A percentile compares a stretch with the other conserved stretches of the same genome.
Conservation (phyloP, 768 basidiomycete genomes). For the Suillus luteus region DNA sequence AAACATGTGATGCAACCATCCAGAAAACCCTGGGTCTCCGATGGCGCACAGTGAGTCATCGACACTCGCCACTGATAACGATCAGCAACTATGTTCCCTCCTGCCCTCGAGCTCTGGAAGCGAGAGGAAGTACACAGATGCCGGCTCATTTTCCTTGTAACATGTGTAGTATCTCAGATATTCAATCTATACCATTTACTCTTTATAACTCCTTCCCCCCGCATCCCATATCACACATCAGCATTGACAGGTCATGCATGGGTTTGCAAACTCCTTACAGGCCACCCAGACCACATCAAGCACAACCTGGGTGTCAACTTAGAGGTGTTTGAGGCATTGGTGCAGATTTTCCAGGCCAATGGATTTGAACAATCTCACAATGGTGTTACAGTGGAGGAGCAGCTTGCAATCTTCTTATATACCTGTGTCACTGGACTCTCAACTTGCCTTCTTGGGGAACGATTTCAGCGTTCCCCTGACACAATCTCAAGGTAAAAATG, state of each 20-base stretch:
- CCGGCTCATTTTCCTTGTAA: background rate
- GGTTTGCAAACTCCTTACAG: conserved; percentile 24
- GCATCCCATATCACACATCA: conserved; percentile 25
- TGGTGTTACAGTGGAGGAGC: conserved; percentile 4
- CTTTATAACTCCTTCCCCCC: background rate
- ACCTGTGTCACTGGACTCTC: background rate
- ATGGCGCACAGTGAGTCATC: too few relatives aligned
- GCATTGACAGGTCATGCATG: conserved; percentile 25
- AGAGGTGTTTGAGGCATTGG: conserved; percentile 25
- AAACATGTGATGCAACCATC: background rate
- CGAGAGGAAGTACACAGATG: background rate
- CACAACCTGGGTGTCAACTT: conserved; percentile 23
- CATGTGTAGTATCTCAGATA: too few relatives aligned
- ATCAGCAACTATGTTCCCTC: background rate
- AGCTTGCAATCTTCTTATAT: conserved; percentile 10
- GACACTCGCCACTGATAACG: too few relatives aligned
- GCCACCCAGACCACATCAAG: conserved; percentile 25
- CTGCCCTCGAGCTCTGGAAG: background rate
- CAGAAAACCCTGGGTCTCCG: too few relatives aligned
- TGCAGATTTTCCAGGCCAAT: conserved; percentile 15
- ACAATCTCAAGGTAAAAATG: conserved; percentile 8
- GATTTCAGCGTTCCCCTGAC: conserved; percentile 2
- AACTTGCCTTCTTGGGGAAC: conserved; percentile 2
- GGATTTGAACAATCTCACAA: background rate
- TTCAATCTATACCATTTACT: background rate